Conservation (phyloP, 495 filamentous ascomycete genomes). For the Hypoxylon lienhwacheense region DNA sequence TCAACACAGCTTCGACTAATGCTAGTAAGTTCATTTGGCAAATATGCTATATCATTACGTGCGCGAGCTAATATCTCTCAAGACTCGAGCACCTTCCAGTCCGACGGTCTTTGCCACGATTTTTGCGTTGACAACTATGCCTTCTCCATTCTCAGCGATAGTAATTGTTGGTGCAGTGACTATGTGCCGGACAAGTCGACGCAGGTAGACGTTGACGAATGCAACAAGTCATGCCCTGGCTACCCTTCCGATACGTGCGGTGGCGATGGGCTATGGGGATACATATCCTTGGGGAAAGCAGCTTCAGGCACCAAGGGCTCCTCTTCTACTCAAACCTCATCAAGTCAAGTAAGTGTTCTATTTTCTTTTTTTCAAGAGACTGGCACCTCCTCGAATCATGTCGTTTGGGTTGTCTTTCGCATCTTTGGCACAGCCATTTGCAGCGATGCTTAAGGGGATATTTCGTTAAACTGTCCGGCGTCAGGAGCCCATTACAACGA, state of each 20-base stretch:
- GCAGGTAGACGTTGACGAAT: conserved; percentile 40
- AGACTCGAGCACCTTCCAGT: conserved; percentile 50
- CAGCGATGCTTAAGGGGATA: conserved; percentile 1
- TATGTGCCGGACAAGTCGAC: conserved; percentile 37
- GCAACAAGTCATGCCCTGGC: conserved; percentile 45
- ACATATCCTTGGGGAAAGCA: conserved; percentile 37
- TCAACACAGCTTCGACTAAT: conserved; percentile 45
- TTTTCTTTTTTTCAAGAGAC: conserved; percentile 27
- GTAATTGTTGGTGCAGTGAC: conserved; percentile 51
- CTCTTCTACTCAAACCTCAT: conserved; percentile 21
- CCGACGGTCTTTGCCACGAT: conserved; percentile 47
- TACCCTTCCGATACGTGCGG: conserved; percentile 48
- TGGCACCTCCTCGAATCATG: conserved; percentile 27
- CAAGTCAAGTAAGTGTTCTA: conserved; percentile 34
- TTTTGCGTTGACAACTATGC: conserved; percentile 43
- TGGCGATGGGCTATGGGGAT: conserved; percentile 44
- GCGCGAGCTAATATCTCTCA: conserved; percentile 7
- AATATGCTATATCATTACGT: background rate
- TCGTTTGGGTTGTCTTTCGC: conserved; percentile 27
- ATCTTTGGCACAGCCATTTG: conserved; percentile 1
- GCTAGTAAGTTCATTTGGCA: conserved; percentile 34
- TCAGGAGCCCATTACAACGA: conserved; percentile 43
- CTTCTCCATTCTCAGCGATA: conserved; percentile 44
- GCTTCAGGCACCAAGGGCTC: conserved; percentile 39
- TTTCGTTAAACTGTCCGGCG: conserved; percentile 37